Evolutionary conservation across 208 protist species (phyloP), one percentile per base, ranked within the genome.

Genomic region (Zelonia costaricensis): DNA sequence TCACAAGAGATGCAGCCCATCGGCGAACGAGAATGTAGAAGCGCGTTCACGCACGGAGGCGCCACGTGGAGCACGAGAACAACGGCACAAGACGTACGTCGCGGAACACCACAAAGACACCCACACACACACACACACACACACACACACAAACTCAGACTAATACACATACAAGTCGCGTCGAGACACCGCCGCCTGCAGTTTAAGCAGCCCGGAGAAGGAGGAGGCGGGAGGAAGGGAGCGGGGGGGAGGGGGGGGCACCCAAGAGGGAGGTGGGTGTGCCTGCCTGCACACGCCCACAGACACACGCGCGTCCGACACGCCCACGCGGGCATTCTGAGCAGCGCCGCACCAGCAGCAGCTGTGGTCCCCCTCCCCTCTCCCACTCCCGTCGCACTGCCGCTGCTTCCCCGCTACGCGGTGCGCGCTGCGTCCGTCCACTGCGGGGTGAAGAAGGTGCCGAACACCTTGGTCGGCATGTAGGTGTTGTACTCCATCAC

Each of bases 401-500:
- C n/a, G n/a, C n/a, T 6, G 20, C 13, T 22, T 7, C 1, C 42
- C 54, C 35, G 25, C 47, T 42, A 47, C 30, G 54, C 38, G 1
- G 51, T n/a, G 2, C 52, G 15, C 3, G 57, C 46, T 1, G 69
- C 60, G 47, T 60, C 47, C 38, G 40, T 57, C 73, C 74, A 85
- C 27, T 46, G 48, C 2, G 42, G 53, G 16, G 43, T 57, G 68
- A 95, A 90, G 68, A 92, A 95, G 18, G 71, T 88, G 55, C 36
- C 38, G 47, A 84, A 82, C 4, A 96, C 87, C 15, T 69, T 78
- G 18, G 75, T 39, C 8, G 67, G 47, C 47, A 93, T 81, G 56
- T 91, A 94, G 22, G 73, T 88, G 58, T 78, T 82, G 74, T 92
- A 94, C 46, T 83, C 78, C 91, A 93, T 93, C 43, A 93, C 84